A percentile compares a stretch with the other conserved stretches of the same genome.
phyloP scores from a whole-genome alignment of 2,329 filamentous ascomycete genomes.

The Conoideocrella luteorostrata region DNA sequence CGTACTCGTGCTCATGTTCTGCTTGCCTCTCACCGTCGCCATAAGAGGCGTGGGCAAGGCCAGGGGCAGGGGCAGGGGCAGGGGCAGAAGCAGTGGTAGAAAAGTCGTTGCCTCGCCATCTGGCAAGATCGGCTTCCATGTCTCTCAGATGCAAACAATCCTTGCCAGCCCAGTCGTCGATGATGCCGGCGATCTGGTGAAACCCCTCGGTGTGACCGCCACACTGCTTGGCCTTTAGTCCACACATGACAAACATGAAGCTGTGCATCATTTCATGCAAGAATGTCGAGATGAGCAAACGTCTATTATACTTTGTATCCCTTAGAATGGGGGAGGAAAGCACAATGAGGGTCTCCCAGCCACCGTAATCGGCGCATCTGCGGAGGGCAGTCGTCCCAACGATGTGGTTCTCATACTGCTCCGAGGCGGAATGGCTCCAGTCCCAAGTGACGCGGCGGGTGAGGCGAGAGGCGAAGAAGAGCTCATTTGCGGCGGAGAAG shows the following conservation, averaged over 20 bases:
- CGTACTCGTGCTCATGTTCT: slow-evolving; percentile 11
- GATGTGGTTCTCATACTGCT: slow-evolving; percentile 47
- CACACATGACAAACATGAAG: slow-evolving; percentile 58
- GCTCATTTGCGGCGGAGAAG: slow-evolving; percentile 53
- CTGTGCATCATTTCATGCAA: slow-evolving; percentile 62
- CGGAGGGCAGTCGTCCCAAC: slow-evolving; percentile 59
- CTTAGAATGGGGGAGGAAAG: slow-evolving; percentile 54
- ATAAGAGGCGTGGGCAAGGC: too few species aligned
- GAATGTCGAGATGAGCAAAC: slow-evolving; percentile 58
- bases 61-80: too few species aligned
- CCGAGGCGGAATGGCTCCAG: slow-evolving; percentile 47
- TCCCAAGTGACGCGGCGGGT: slow-evolving; percentile 54
- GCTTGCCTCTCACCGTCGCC: neutral
- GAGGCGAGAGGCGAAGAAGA: slow-evolving; percentile 55
- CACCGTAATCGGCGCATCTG: slow-evolving; percentile 35
- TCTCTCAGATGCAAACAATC: slow-evolving; percentile 49
- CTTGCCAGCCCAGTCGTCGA: slow-evolving; percentile 54
- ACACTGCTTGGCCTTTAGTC: slow-evolving; percentile 46
- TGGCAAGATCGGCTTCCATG: slow-evolving; percentile 55
- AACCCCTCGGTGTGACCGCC: slow-evolving; percentile 59
- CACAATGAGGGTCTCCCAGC: slow-evolving; percentile 57
- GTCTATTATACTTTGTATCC: slow-evolving; percentile 48
- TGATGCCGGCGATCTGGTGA: slow-evolving; percentile 49
- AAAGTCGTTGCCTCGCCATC: slow-evolving; percentile 35
- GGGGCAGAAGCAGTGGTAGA: too few species aligned